Base-by-base conservation (phyloP, 306 rosid genomes). In the Rosa persica region DNA sequence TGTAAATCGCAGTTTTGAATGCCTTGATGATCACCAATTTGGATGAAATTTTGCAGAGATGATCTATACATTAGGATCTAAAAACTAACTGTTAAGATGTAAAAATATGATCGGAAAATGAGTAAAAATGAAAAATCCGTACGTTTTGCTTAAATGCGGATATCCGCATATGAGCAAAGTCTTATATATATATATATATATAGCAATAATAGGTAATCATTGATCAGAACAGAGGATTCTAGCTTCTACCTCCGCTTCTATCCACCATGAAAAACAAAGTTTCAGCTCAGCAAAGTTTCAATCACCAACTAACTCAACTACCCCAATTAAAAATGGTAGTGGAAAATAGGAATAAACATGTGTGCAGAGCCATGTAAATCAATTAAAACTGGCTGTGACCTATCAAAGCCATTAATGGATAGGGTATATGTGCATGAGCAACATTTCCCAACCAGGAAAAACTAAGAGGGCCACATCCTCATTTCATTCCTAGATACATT, bases 301-400 rank as follows among this genome's bases (percentile, higher is more conserved):
- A 79, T 58, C 67, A 76, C 76, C n/a, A 38, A 55, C 57, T 3
- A 71, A 73, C 84, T 69, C 84, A 88, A 73, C 81, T 27, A 81
- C 85, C 76, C 76, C 4, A 48, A 43, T 52, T 34, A 68, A 69
- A 23, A 70, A 64, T 40, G 80, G 82, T 23, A 49, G 9, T 61
- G 57, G 47, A 19, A 44, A 58, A 3, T 47, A 78, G 86, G 78
- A 80, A 70, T 82, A 79, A n/a, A 4, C 3, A 19, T 16, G 42
- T 15, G 42, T 42, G 48, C 23, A 72, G 72, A 67, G 42, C 60
- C 20, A 20, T 72, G 71, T 27, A 20, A 20, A 15, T 17, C 76
- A 47, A 48, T 74, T 75, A 60, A 48, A 38, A 27, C 57, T 68
- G 80, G 79, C 44, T 23, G 17, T 17, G 79, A 72, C 75, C 9